Percentiles rank a stretch among this genome's conserved stretches.
Conservation (phyloP, 2,329 filamentous ascomycete species). For the Venturia nashicola region DNA sequence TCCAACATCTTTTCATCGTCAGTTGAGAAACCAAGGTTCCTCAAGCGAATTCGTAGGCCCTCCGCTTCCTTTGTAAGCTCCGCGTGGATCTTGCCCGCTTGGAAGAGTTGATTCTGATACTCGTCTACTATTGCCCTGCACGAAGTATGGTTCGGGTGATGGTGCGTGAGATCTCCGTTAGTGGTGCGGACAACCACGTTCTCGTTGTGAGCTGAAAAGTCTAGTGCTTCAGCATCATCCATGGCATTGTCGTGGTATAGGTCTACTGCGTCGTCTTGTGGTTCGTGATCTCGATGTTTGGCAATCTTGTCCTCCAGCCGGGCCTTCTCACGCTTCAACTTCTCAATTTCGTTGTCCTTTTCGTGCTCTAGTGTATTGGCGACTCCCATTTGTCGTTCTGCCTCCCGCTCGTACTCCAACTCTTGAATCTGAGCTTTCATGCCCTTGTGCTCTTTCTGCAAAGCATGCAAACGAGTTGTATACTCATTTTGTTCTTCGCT, state of each 20-base stretch:
- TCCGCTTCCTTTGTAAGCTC: background rate
- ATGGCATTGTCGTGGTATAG: background rate
- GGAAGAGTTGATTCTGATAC: background rate
- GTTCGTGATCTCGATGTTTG: background rate
- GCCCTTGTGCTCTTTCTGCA: background rate
- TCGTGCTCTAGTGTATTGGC: background rate
- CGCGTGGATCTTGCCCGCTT: background rate
- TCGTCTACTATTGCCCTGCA: background rate
- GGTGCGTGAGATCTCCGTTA: background rate
- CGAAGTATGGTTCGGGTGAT: background rate
- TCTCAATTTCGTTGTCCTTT: background rate
- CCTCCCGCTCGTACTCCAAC: background rate
- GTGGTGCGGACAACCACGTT: background rate
- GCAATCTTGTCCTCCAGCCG: background rate
- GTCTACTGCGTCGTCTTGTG: background rate
- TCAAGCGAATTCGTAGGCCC: background rate
- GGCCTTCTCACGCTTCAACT: background rate
- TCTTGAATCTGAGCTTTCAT: background rate
- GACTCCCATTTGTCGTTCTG: background rate
- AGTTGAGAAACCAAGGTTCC: background rate
- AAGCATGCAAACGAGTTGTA: background rate
- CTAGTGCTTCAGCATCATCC: background rate
- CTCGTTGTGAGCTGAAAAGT: background rate
- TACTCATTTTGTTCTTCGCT: slow-evolving; percentile 1
- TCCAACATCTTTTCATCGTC: background rate